Evolutionary conservation across 257 asterid genomes (phyloP).

Genomic region (Nicotiana undulata): DNA sequence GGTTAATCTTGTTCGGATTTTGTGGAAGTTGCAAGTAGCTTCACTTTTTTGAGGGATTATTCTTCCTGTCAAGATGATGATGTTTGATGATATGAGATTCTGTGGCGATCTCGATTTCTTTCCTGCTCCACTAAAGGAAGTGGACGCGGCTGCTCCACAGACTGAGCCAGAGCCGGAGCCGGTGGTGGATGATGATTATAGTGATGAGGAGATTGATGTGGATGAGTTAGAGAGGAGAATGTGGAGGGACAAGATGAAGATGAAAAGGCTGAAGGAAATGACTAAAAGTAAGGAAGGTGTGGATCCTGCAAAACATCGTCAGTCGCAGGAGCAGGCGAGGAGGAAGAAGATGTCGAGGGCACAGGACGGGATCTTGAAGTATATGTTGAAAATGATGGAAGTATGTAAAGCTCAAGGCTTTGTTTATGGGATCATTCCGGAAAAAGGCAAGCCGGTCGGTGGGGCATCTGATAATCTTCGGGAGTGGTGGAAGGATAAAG

Average conservation of each 20-base stretch:
- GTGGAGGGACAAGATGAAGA: slow-evolving; percentile 79
- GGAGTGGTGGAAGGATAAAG: slow-evolving; percentile 97
- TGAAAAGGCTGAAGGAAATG: slow-evolving; percentile 62
- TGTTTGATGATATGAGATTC: slow-evolving; percentile 71
- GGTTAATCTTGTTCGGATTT: background rate
- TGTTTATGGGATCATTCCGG: slow-evolving; percentile 90
- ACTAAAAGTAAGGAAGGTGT: slow-evolving; percentile 49
- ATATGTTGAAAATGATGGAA: slow-evolving; percentile 93
- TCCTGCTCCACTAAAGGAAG: slow-evolving; percentile 45
- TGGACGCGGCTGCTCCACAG: slow-evolving; percentile 25
- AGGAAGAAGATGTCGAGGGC: slow-evolving; percentile 95
- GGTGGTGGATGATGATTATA: slow-evolving; percentile 59
- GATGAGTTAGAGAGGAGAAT: slow-evolving; percentile 80
- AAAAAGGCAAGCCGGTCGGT: slow-evolving; percentile 85
- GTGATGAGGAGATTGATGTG: slow-evolving; percentile 72
- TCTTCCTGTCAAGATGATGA: slow-evolving; percentile 42
- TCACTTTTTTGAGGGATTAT: background rate
- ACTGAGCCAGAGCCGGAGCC: slow-evolving; percentile 36
- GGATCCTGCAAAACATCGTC: slow-evolving; percentile 59
- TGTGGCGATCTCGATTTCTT: slow-evolving; percentile 71
- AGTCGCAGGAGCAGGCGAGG: slow-evolving; percentile 89
- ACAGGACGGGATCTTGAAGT: slow-evolving; percentile 85
- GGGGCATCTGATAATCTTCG: slow-evolving; percentile 86
- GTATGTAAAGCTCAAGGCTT: slow-evolving; percentile 93
- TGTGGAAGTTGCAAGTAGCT: background rate